phyloP scores from a whole-genome alignment of 2,329 filamentous ascomycete genomes.

The Acephala macrosclerotiorum region DNA sequence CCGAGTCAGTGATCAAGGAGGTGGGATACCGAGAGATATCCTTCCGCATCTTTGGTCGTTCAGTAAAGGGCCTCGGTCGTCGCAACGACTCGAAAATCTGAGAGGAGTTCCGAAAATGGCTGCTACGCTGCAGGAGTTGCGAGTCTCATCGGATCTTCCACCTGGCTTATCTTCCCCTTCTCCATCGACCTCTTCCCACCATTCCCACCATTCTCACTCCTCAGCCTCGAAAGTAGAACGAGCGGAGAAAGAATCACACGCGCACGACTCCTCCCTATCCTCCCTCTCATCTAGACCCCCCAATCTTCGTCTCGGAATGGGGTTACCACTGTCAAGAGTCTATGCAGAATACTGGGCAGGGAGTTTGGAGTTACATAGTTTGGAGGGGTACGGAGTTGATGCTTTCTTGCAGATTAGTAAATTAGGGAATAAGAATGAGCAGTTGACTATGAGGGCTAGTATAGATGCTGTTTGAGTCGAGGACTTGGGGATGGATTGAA shows the following conservation, averaged over 20 bases:
- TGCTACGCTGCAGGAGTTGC: constrained; percentile 90
- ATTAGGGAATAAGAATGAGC: constrained; percentile 97
- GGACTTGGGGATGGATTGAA: too few relatives aligned
- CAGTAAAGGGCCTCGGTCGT: constrained; percentile 85
- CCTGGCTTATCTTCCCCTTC: constrained; percentile 11
- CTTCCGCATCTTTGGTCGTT: constrained; percentile 96
- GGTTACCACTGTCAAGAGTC: constrained; percentile 88
- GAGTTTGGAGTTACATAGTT: constrained; percentile 85
- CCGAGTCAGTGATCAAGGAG: constrained; percentile 92
- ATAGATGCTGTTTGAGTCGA: constrained; percentile 76
- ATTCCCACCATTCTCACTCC: background rate
- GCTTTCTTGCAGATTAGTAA: constrained; percentile 96
- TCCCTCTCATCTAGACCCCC: constrained; percentile 84
- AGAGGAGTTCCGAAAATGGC: constrained; percentile 88
- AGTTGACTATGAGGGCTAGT: constrained; percentile 78
- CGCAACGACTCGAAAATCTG: constrained; percentile 83
- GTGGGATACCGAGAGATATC: constrained; percentile 85
- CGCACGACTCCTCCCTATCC: constrained; percentile 66
- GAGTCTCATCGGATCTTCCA: constrained; percentile 44
- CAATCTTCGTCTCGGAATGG: constrained; percentile 88
- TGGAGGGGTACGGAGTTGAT: constrained; percentile 96
- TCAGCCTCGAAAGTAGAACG: background rate
- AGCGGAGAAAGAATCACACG: background rate
- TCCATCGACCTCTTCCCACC: background rate
- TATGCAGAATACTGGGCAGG: constrained; percentile 99